Conservation (phyloP, 257 asterid species). For the Fraxinus quadrangulata region DNA sequence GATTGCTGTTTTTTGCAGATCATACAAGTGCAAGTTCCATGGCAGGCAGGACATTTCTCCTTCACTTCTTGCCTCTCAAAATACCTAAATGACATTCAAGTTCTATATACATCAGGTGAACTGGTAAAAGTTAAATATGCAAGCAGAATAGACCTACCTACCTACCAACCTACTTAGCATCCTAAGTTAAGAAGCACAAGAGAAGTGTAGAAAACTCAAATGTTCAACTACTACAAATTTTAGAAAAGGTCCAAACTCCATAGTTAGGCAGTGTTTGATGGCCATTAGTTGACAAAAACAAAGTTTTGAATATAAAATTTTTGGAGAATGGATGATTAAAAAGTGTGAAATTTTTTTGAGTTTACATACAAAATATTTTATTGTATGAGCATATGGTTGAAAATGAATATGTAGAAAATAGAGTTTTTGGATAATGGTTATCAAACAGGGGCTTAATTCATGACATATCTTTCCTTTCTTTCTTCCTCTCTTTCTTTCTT, state of each 20-base stretch:
- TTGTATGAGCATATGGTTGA: no score
- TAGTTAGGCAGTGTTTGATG: neutral
- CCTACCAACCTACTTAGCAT: neutral
- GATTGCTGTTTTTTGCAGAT: constrained; percentile 58
- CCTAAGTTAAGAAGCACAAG: neutral
- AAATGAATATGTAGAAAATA: no score
- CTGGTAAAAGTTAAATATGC: neutral
- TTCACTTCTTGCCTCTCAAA: constrained; percentile 75
- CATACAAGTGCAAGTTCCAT: constrained; percentile 71
- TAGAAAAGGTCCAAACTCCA: neutral
- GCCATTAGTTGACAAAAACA: no score
- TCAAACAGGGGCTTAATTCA: neutral
- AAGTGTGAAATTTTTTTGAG: no score
- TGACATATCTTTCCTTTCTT: neutral
- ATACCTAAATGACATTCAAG: constrained; percentile 44
- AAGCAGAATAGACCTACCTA: neutral
- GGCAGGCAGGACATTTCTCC: constrained; percentile 77
- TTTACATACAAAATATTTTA: no score
- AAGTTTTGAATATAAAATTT: no score
- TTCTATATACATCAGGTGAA: constrained; percentile 25
- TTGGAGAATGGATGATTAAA: no score
- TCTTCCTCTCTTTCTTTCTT: neutral
- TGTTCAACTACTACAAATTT: neutral
- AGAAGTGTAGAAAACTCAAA: neutral
- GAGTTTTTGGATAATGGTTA: no score